phyloP scores from a whole-genome alignment of 2,329 filamentous ascomycete species.

The Calonectria honghensis region DNA sequence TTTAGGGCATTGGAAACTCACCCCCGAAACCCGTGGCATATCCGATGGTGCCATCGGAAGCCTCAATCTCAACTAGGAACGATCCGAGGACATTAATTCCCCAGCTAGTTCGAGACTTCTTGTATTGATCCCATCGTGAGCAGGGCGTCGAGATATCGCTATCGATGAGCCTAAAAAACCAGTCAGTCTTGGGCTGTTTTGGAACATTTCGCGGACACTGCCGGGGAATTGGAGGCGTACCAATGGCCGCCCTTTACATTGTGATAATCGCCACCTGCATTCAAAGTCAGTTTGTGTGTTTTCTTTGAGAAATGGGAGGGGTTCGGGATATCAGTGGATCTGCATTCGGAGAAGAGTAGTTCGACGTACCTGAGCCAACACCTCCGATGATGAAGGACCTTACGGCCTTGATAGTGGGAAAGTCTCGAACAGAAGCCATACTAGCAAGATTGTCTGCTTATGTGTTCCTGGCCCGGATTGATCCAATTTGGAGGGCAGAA shows the following conservation, averaged over 20 bases:
- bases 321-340: not conserved
- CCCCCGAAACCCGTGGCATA: conserved; percentile 96
- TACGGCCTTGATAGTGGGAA: conserved; percentile 85
- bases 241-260: conserved; percentile 87
- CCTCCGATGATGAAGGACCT: conserved; percentile 80
- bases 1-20: conserved; percentile 55
- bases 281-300: conserved; percentile 18
- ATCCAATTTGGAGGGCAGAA: conserved; percentile 21
- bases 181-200: conserved; percentile 18
- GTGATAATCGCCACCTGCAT: conserved; percentile 87
- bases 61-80: conserved; percentile 93
- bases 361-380: conserved; percentile 57
- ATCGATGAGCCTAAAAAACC: conserved; percentile 87
- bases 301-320: not conserved
- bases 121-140: conserved; percentile 91
- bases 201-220: not conserved
- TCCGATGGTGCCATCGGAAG: conserved; percentile 91
- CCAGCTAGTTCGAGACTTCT: conserved; percentile 91
- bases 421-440: conserved; percentile 73
- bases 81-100: conserved; percentile 97
- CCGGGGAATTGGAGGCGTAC: conserved; percentile 60
- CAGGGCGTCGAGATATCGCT: conserved; percentile 94
- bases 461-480: not conserved
- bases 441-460: not conserved
- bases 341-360: not conserved